Conservation (phyloP, 768 basidiomycete species). For the Pulveroboletus sp. region DNA sequence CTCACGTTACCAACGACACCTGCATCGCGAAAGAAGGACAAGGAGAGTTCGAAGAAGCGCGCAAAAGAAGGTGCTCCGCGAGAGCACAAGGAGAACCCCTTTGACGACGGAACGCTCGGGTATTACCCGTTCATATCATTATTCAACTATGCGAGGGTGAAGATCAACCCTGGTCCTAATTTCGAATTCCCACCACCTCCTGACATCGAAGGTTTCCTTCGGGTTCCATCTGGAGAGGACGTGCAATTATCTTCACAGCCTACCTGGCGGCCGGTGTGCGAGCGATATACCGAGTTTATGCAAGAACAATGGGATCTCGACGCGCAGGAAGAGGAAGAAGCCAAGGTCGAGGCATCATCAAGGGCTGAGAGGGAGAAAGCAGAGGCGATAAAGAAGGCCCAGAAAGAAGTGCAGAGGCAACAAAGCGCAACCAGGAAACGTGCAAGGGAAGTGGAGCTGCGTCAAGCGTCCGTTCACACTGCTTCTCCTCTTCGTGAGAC, state of each 20-base stretch:
- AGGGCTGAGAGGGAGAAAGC: slow-evolving; percentile 44
- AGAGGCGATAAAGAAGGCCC: slow-evolving; percentile 33
- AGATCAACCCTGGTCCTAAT: slow-evolving; percentile 83
- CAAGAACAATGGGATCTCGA: slow-evolving; percentile 77
- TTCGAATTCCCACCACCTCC: slow-evolving; percentile 77
- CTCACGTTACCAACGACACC: slow-evolving; percentile 69
- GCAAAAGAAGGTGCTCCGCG: slow-evolving; percentile 59
- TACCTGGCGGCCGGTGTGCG: slow-evolving; percentile 75
- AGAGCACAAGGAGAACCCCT: slow-evolving; percentile 75
- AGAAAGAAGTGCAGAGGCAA: slow-evolving; percentile 45
- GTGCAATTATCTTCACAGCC: slow-evolving; percentile 27
- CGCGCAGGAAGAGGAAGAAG: slow-evolving; percentile 69
- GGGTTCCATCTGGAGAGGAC: slow-evolving; percentile 30
- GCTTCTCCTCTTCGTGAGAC: slow-evolving; percentile 27
- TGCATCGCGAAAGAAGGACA: slow-evolving; percentile 53
- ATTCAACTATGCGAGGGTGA: slow-evolving; percentile 84
- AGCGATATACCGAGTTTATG: slow-evolving; percentile 84
- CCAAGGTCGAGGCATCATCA: slow-evolving; percentile 40
- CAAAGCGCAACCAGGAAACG: slow-evolving; percentile 51
- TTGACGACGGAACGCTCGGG: slow-evolving; percentile 92
- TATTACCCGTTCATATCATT: slow-evolving; percentile 95
- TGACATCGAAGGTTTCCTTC: slow-evolving; percentile 66
- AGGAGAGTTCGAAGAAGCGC: slow-evolving; percentile 50
- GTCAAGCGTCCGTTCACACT: slow-evolving; percentile 20
- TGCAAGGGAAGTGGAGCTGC: slow-evolving; percentile 36